Evolutionary conservation across 306 rosid species (phyloP), one percentile per base, ranked within the genome.

Genomic region (Cucumis hystrix): DNA sequence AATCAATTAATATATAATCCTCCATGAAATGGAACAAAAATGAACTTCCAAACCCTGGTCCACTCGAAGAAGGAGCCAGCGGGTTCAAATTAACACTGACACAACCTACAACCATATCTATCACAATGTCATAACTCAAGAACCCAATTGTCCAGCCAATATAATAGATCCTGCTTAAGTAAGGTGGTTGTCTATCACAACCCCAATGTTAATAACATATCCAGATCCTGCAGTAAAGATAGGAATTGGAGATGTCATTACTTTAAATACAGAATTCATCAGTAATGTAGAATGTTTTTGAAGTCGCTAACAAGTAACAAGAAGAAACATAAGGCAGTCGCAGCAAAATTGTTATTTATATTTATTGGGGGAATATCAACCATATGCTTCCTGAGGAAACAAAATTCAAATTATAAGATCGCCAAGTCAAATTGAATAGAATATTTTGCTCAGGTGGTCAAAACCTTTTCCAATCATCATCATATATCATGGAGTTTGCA

Each of bases 391-490:
- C 10, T n/a, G 9, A 62, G 10, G 21, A 35, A 33, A 25, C 45
- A 12, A 15, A 63, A 14, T 3, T 63, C 8, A 33, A 9, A 2
- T 13, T 15, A 33, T 14, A 7, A 33, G 21, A 33, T 63, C 4
- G 67, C 8, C 18, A 25, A 5, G 12, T 3, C 59, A 18, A 4
- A 56, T 21, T 68, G 16, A n/a, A 20, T 68, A 4, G 15, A 68
- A 40, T 45, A 6, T 23, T 39, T 45, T 47, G 41, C n/a, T 10
- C 75, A 49, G 23, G 43, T 15, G 41, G 23, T 25, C 20, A 14
- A 47, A 47, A 52, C 21, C 40, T 37, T 54, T 15, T 68, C 54
- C 11, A 30, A 21, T 56, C 68, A 68, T 97, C 98, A 80, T 3
- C 43, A 8, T 54, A 16, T 25, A 79, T 68, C 70, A 68, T 37